Evolutionary conservation across 768 basidiomycete genomes (phyloP), one percentile per base, ranked within the genome.

Genomic region (Russula emetica): DNA sequence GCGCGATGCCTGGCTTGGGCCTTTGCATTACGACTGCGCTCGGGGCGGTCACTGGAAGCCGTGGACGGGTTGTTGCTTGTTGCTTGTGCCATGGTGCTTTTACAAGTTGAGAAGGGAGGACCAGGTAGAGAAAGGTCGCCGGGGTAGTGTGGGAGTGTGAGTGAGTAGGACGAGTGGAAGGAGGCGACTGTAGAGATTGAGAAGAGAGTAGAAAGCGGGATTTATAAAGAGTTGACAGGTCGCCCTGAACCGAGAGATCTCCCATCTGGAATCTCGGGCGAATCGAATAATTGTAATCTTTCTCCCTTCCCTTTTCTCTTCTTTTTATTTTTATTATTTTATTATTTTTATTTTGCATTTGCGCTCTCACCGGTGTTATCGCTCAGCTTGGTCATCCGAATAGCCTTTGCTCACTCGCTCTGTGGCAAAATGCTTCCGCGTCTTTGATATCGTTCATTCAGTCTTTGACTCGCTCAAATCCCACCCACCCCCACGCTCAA

Each of bases 1-100:
- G 91, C 92, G 65, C 92, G 85, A 79, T 94, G 92, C 70, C 92
- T 80, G 40, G 92, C 92, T 78, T 94, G 92, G 11, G 92, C 92
- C 76, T 86, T 87, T 59, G 88, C 88, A 78, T 91, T 91, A 79
- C 89, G 87, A 82, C 87, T 88, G 69, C 88, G 85, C 76, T 89
- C 88, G 79, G 88, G 88, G 28, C 66, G 66, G 58, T 63, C 56
- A 18, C 45, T 20, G 3, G 1, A 3, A 10, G 47, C 1, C 3
- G 42, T 7, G n/a, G 64, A 30, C 13, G 44, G 42, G 30, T 3
- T 49, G 20, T 16, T 52, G 20, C 28, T 24, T 51, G 60, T 8
- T 28, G 65, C 14, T 50, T 65, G 64, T 8, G 64, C 64, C 64
- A 65, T 65, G 36, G 13, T 36, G 14, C 44, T 32, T 16, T 34